Percentiles rank a stretch among this genome's conserved stretches.
Evolutionary conservation across 2,329 filamentous ascomycete genomes (phyloP).

Genomic region (Verticillium tricorpus): DNA sequence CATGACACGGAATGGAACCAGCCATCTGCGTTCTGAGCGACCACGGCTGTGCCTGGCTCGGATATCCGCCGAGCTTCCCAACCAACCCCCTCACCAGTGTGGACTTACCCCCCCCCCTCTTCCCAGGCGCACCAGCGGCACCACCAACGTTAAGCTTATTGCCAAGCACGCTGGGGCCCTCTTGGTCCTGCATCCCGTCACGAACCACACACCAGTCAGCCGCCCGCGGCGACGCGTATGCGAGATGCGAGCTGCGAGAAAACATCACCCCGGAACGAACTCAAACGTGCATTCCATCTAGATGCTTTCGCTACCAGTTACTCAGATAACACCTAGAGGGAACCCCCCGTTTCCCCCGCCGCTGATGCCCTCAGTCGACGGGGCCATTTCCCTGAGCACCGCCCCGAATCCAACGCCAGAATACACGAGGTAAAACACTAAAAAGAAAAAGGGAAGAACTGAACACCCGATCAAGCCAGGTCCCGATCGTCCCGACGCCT

Average conservation of each 20-base stretch:
- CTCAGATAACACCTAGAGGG: background rate
- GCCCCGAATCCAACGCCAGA: background rate
- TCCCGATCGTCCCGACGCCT: slow-evolving; percentile 30
- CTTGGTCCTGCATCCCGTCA: background rate
- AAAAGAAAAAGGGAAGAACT: background rate
- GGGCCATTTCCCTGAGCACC: background rate
- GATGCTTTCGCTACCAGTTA: background rate
- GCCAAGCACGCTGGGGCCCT: background rate
- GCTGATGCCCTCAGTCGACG: background rate
- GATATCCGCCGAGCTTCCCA: background rate
- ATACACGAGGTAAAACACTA: background rate
- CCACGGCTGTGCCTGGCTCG: background rate
- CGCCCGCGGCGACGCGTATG: background rate
- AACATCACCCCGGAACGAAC: background rate
- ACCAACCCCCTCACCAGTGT: background rate
- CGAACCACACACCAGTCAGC: background rate
- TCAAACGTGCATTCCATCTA: background rate
- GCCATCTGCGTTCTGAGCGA: background rate
- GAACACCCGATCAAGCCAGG: slow-evolving; percentile 13
- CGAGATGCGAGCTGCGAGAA: background rate
- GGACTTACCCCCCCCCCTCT: background rate
- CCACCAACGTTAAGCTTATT: background rate
- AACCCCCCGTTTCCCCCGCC: background rate
- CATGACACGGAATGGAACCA: background rate
- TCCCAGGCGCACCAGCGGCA: too few species aligned